phyloP scores from a whole-genome alignment of 1,284 basidiomycete genomes.

The Puccinia brachypodii region DNA sequence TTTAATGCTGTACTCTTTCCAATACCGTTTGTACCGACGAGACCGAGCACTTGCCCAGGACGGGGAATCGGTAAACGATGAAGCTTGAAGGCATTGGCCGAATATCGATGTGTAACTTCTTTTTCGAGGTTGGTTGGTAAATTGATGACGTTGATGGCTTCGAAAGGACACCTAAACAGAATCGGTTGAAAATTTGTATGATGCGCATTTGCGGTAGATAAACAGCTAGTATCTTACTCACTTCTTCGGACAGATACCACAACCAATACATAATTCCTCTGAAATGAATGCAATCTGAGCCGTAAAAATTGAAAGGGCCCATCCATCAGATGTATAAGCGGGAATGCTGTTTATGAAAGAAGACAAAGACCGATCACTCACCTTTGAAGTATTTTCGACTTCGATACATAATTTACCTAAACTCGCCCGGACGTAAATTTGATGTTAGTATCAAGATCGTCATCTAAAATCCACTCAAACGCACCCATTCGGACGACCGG shows the following conservation, averaged over 20 bases:
- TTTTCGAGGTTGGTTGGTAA: conserved; percentile 91
- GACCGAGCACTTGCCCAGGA: conserved; percentile 89
- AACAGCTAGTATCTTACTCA: too few relatives aligned
- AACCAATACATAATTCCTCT: conserved; percentile 92
- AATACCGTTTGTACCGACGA: conserved; percentile 97
- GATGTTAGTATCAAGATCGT: not conserved
- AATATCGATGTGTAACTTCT: conserved; percentile 93
- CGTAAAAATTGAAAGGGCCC: not conserved
- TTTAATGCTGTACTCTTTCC: conserved; percentile 96
- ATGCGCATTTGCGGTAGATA: not conserved
- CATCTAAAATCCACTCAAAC: conserved; percentile 54
- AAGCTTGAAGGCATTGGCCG: conserved; percentile 95
- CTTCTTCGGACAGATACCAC: conserved; percentile 99
- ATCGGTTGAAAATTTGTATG: not conserved
- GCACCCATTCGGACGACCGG: conserved; percentile 96
- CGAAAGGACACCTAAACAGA: conserved; percentile 81
- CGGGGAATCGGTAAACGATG: conserved; percentile 92
- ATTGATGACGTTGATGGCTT: conserved; percentile 96
- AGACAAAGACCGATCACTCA: not conserved
- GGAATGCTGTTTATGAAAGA: not conserved
- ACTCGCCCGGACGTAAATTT: not conserved
- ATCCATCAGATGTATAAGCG: not conserved
- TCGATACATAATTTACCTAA: conserved; percentile 96
- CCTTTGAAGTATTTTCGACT: conserved; percentile 72
- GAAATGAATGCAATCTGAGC: conserved; percentile 85